Conservation (phyloP, 2,329 filamentous ascomycete species). For the Tympanopsis confertula region DNA sequence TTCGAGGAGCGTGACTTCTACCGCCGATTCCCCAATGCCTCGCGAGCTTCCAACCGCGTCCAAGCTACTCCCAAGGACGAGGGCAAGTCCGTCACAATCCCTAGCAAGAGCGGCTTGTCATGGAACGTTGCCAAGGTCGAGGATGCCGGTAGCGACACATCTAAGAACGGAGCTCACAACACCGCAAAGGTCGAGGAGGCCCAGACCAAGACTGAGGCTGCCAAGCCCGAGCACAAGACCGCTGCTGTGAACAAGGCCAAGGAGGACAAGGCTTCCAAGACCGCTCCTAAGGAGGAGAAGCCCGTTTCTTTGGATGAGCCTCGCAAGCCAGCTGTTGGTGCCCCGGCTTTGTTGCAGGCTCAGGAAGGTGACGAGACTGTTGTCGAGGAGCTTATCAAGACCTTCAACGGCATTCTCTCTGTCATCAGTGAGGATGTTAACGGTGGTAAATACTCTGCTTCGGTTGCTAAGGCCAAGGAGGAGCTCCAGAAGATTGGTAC, state of each 20-base stretch:
- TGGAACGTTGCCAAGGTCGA: slow-evolving; percentile 62
- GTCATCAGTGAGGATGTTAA: slow-evolving; percentile 82
- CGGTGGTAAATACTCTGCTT: slow-evolving; percentile 63
- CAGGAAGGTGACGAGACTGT: slow-evolving; percentile 43
- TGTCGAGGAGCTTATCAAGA: slow-evolving; percentile 85
- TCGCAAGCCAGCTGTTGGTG: background rate
- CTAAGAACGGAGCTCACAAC: background rate
- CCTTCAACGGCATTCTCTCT: slow-evolving; percentile 90
- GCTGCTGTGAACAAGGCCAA: background rate
- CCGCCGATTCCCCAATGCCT: slow-evolving; percentile 58
- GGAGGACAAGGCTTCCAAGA: background rate
- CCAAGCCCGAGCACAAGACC: background rate
- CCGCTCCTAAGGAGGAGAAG: background rate
- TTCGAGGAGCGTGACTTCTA: slow-evolving; percentile 91
- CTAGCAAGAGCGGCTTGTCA: slow-evolving; percentile 73
- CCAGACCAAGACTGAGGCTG: background rate
- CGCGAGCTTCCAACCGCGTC: slow-evolving; percentile 33
- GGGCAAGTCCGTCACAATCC: slow-evolving; percentile 68
- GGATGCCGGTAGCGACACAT: slow-evolving; percentile 19
- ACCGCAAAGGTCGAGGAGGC: background rate
- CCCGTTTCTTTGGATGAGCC: background rate
- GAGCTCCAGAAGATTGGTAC: slow-evolving; percentile 68
- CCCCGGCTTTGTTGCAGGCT: background rate
- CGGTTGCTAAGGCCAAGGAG: slow-evolving; percentile 75
- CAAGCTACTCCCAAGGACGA: slow-evolving; percentile 30